Evolutionary conservation across 208 protist genomes (phyloP), one percentile per base, ranked within the genome.

Genomic region (Phytomonas sp.): DNA sequence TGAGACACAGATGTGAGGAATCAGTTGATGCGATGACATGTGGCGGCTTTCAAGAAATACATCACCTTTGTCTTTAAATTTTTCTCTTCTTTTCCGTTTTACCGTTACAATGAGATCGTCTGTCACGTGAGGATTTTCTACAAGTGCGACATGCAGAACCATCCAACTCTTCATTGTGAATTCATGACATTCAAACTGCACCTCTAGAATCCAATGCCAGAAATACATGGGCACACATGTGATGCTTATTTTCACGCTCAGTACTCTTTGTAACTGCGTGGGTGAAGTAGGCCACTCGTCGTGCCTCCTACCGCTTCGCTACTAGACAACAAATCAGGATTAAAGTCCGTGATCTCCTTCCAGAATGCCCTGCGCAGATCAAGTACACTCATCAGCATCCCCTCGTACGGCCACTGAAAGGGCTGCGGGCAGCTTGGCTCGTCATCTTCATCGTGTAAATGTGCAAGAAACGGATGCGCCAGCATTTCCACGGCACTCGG

Each of bases 281-380:
- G 40, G 11, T 46, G 7, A 1, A 17, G 15, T 20, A 46, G 13
- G 11, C 40, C 40, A 46, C 40, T 20, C 15, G 40, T 46, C 40
- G 40, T 46, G 40, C 40, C 15, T 3, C 13, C 40, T 46, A 46
- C 40, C 11, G 13, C 40, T 20, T 46, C 40, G 11, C 15, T 8
- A 46, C 40, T 46, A 20, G 60, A 36, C 34, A 56, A 36, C 43
- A 95, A 71, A 15, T 85, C 67, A 2, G 88, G 87, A 70, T 94
- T 93, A 82, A 84, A 96, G 51, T 81, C 77, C 15, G 77, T 78
- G 62, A 96, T 94, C n/a, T 94, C 88, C 64, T 87, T 82, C 91
- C 91, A 96, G 74, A 96, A 96, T 13, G 88, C 91, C 1, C 75
- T 74, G 31, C 91, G 82, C 60, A 96, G 83, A 53, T 85, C 79